Evolutionary conservation across 75 land plant species (phyloP), one percentile per base, ranked within the genome.

Genomic region (Selaginella moellendorffii): DNA sequence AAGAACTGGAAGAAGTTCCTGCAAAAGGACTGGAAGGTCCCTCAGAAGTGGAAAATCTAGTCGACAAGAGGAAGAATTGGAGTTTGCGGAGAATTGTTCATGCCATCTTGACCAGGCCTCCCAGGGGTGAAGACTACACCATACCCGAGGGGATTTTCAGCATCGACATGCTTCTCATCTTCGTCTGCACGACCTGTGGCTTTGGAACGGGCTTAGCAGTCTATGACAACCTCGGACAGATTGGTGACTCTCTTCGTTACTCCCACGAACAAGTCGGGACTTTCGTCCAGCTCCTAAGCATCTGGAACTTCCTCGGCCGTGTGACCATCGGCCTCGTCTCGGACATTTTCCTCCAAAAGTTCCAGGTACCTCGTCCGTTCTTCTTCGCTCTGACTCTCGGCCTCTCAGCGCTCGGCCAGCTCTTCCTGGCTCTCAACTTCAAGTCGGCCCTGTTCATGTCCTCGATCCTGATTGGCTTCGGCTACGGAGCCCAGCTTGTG

Each of bases 181-280:
- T 85, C 65, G 0, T 72, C 0, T 62, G 76, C 0, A 42, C 74
- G 8, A 77, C 70, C 2, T 78, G 74, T 54, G 86, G 86, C 0
- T 25, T 83, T 0, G 89, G 89, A 0, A 75, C 80, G 0, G 77
- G 78, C 0, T 25, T 85, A 24, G 78, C 81, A 2, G 86, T 79
- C n/a, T 74, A 83, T 24, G 89, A 85, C 75, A 85, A 85, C 69
- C 46, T 85, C 68, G 86, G 86, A 1, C 88, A 85, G 72, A 78
- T 85, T 22, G 86, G 86, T 0, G 54, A 36, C 28, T 78, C 88
- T 0, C 64, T 83, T 2, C 86, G 88, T 1, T 85, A 78, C 73
- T 54, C 81, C 0, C 18, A 27, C 2, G n/a, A 19, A 22, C 64
- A 71, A 54, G 64, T 83, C 12, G 72, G 60, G 74, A 80, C 88